Evolutionary conservation across 2,329 filamentous ascomycete species (phyloP), one percentile per base, ranked within the genome.

Genomic region (Aspergillus spinulosporus): DNA sequence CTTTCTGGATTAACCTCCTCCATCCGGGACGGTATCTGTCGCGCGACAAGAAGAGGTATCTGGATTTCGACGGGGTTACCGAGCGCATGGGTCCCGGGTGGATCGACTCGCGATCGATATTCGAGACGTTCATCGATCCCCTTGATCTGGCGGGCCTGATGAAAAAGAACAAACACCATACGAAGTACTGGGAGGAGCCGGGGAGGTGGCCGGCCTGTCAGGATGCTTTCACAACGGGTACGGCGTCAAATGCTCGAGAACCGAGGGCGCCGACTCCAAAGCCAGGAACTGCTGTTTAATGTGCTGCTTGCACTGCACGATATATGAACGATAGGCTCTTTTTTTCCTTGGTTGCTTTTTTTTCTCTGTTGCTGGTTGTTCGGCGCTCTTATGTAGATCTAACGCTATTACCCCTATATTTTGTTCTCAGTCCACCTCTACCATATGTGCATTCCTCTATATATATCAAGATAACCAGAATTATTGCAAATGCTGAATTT

Each of bases 41-140:
- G 3, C 45, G 45, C 2, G 55, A 57, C 26, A 57, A 57, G 39
- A 46, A 21, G 8, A 39, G 37, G 32, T 57, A 57, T 3, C 46
- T 57, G 1, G 55, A 53, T 21, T 28, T 26, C 12, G 49, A 57
- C 36, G 50, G 55, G n/a, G 21, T 53, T 2, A 53, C 55, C 3
- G 55, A 57, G 49, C 55, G 55, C 32, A 47, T 45, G 31, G 55
- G 55, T 5, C 55, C 50, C 31, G 50, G 55, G 1, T 57, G 55
- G 55, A 8, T 49, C 1, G 55, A 53, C n/a, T 53, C 40, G 49
- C 44, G 54, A 12, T 32, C 54, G 4, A 34, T 11, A 4, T n/a
- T 52, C 6, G 54, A 57, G 44, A 57, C 54, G 0, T 49, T 57
- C 11, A 31, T 57, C 29, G 54, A 57, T 31, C 54, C 49, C 11